A percentile compares a stretch with the other conserved stretches of the same genome.
These are phyloP conservation scores for Domatiomyces catenatus DNA, from an alignment of 2,329 filamentous ascomycete genomes.

Conservation along the genomic window DNA sequence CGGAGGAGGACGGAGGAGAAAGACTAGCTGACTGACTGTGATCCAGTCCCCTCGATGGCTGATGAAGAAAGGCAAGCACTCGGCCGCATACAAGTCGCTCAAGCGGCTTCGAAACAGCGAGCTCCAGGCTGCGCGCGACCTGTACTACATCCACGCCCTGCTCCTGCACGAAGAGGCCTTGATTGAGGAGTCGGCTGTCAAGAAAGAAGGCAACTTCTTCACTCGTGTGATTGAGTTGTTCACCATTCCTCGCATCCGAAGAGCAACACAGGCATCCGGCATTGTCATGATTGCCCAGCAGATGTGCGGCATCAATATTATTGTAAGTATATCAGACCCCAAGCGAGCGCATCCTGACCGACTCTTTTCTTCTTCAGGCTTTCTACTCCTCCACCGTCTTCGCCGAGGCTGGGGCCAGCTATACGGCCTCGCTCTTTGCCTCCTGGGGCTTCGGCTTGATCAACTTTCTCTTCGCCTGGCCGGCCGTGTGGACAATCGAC, in stretches of 20 bases:
- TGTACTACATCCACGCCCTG: constrained; percentile 31
- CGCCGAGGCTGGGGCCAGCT: constrained; percentile 38
- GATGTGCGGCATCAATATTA: constrained; percentile 58
- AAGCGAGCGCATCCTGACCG: neutral
- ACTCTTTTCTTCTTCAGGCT: constrained; percentile 22
- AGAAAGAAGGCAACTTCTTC: constrained; percentile 39
- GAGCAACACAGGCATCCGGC: constrained; percentile 59
- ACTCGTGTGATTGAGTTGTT: constrained; percentile 42
- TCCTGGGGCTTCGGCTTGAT: constrained; percentile 51
- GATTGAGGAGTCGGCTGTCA: constrained; percentile 16
- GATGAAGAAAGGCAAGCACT: constrained; percentile 29
- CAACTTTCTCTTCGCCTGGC: constrained; percentile 52
- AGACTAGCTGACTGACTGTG: constrained; percentile 5
- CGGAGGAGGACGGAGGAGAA: neutral
- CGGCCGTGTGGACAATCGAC: constrained; percentile 45
- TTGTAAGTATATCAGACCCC: constrained; percentile 22
- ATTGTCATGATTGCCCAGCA: constrained; percentile 68
- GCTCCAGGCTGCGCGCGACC: constrained; percentile 30
- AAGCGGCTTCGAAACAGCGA: constrained; percentile 29
- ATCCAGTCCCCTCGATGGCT: constrained; percentile 34
- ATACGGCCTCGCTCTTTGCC: constrained; percentile 43
- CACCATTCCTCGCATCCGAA: constrained; percentile 33
- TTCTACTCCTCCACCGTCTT: constrained; percentile 55
- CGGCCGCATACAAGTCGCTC: constrained; percentile 29
- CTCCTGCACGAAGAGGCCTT: constrained; percentile 21